Base-by-base conservation (phyloP, 805 yeast species). In the Zygoascus tannicola region DNA sequence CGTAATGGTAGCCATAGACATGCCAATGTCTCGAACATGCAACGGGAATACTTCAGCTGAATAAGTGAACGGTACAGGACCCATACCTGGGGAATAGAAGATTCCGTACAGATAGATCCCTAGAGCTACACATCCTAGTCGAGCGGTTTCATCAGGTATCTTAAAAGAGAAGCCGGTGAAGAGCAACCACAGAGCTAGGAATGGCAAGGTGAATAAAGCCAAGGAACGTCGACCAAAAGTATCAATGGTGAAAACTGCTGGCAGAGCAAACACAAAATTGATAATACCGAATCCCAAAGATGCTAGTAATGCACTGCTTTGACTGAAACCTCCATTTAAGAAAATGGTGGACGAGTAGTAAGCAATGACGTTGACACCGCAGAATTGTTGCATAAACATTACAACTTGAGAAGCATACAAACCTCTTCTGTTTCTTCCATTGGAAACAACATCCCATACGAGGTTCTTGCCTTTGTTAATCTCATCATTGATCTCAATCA, bases 351-450 rank as follows among this genome's bases (percentile, higher is more conserved):
- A 80, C 1, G 90, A 81, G 63, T 83, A 85, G 64, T 84, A 82
- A 16, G 94, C 90, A 63, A 85, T 84, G 43, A 85, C 90, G 57
- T 85, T 85, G 60, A 85, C 76, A 54, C 95, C 95, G 65, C 94
- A 85, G 66, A 85, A 82, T 61, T 85, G 94, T 67, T 85, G 95
- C 85, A 81, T 81, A 58, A 85, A 82, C 78, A 86, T 85, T 47
- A 80, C 85, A 50, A 85, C 72, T 74, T 81, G 81, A 3, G 94
- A 77, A 44, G 85, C 94, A 45, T 81, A 53, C 5, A 85, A 77
- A 43, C 92, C 94, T 58, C 85, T 81, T 64, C 94, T 75, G 62
- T 83, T 84, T 69, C 95, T 76, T 62, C 92, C 74, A 38, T 82
- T 70, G 1, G 80, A 71, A 58, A 85, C 69, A 68, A 84, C 48